Evolutionary conservation across 495 filamentous ascomycete genomes (phyloP), one percentile per base, ranked within the genome.

Genomic region (Lentithecium fluviatile): DNA sequence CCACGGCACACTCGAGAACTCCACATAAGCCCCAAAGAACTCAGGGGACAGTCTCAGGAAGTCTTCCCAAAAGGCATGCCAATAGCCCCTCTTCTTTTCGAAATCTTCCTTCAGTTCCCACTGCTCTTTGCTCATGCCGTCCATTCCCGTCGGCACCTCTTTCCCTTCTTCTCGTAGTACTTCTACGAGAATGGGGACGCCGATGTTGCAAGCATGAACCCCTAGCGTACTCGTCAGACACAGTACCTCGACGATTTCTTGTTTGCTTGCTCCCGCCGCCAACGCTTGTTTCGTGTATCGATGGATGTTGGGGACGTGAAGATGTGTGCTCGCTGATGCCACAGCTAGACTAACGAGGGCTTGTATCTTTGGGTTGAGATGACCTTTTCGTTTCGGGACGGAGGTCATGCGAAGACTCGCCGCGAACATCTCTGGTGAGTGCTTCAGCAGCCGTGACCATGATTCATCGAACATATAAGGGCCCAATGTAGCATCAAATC

Each of bases 171-270:
- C 77, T 38, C 61, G 66, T 53, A 79, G 55, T 0, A 78, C 75
- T 34, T 79, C 74, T 5, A 75, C 61, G 0, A 79, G 65, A 12
- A 77, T 59, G 0, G 77, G 77, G 0, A 77, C 75, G 0, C 77
- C 77, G 29, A 79, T 72, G 50, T 74, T 79, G 43, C 73, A 74
- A 6, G 77, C 74, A 52, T 79, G 77, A 12, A 79, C 75, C 0
- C 77, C 77, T 4, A 79, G 59, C 10, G 73, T 75, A 52, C 62
- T 66, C 0, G 70, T 73, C 25, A 77, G 52, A 52, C 73, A 73
- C 7, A 77, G 66, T 1, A 73, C 69, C 48, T 79, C 77, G 11
- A 77, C 47, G 24, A 78, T 69, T 48, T 79, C 77, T 23, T 61
- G 63, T 12, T 60, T 45, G 12, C 64, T 66, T 2, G 77, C 77